These are phyloP conservation scores for Talaromyces proteolyticus DNA, from an alignment of 495 filamentous ascomycete species.

Conservation along the genomic window DNA sequence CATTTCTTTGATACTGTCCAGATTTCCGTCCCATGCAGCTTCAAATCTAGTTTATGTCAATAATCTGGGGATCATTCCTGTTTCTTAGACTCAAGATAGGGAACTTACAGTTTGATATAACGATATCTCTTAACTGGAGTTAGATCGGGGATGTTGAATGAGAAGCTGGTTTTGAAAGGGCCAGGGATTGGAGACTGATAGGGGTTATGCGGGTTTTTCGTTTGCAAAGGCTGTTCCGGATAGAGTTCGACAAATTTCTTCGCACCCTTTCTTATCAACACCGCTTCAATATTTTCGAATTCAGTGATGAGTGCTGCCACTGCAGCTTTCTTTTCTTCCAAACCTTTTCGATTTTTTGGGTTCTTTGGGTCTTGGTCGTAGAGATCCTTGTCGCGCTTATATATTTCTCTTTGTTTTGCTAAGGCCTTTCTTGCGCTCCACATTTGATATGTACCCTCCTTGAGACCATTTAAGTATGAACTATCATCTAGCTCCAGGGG, in stretches of 20 bases:
- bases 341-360: constrained; percentile 19
- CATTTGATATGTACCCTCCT: constrained; percentile 46
- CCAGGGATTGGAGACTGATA: constrained; percentile 8
- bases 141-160: constrained; percentile 43
- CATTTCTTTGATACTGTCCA: constrained; percentile 42
- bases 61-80: no score
- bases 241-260: constrained; percentile 60
- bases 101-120: constrained; percentile 51
- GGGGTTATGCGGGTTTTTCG: not conserved
- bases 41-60: no score
- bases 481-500: constrained; percentile 22
- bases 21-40: constrained; percentile 62
- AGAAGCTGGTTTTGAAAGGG: constrained; percentile 40
- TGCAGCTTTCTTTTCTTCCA: constrained; percentile 44
- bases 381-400: constrained; percentile 5
- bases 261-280: constrained; percentile 48
- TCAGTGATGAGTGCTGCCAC: constrained; percentile 40
- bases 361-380: constrained; percentile 4
- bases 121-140: constrained; percentile 44
- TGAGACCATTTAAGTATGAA: constrained; percentile 35
- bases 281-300: constrained; percentile 45
- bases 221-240: constrained; percentile 37
- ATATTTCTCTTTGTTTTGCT: constrained; percentile 11
- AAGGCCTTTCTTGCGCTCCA: constrained; percentile 36
- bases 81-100: no score